These are phyloP conservation scores for Yamadazyma atmosphaerica DNA, from an alignment of 1,139 yeast genomes.

Conservation along the genomic window DNA sequence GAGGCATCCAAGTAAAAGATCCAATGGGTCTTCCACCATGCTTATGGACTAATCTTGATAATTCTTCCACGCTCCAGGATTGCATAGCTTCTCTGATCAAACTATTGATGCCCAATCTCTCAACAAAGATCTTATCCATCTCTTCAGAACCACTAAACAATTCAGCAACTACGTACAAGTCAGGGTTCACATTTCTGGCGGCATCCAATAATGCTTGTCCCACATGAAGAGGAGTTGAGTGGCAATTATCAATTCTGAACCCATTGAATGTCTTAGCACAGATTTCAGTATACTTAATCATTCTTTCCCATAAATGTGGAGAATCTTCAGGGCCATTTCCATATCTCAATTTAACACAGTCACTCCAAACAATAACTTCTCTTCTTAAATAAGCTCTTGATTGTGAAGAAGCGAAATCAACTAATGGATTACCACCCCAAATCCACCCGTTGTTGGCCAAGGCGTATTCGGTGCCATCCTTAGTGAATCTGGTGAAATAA, in stretches of 20 bases:
- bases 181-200: conserved; percentile 82
- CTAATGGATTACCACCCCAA: conserved; percentile 94
- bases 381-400: conserved; percentile 84
- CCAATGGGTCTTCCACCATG: conserved; percentile 98
- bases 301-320: conserved; percentile 85
- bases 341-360: conserved; percentile 89
- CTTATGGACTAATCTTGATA: conserved; percentile 81
- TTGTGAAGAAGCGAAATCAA: conserved; percentile 83
- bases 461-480: conserved; percentile 61
- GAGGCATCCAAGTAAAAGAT: conserved; percentile 74
- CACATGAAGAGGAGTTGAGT: conserved; percentile 93
- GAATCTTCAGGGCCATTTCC: conserved; percentile 78
- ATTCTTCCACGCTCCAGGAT: conserved; percentile 85
- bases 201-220: conserved; percentile 87
- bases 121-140: conserved; percentile 87
- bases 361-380: conserved; percentile 97
- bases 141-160: conserved; percentile 90
- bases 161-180: conserved; percentile 91
- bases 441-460: conserved; percentile 98
- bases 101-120: conserved; percentile 83
- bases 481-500: conserved; percentile 74
- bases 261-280: conserved; percentile 85
- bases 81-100: conserved; percentile 97
- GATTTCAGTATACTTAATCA: conserved; percentile 72
- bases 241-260: conserved; percentile 92